Percentiles rank a stretch among this genome's conserved stretches.
Conservation (phyloP, 2,329 filamentous ascomycete species). For the Simplicillium aogashimaense region DNA sequence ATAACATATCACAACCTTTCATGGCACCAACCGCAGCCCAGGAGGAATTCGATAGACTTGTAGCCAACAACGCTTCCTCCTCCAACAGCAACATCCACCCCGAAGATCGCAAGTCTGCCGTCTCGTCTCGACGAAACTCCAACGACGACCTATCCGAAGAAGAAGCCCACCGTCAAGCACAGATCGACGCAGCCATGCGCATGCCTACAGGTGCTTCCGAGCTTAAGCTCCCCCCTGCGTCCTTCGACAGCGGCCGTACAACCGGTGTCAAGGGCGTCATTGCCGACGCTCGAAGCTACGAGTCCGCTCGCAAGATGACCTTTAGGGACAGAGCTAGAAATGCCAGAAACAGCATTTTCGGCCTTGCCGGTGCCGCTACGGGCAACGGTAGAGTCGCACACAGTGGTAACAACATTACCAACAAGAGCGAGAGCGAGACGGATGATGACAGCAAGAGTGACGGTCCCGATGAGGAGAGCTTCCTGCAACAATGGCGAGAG, state of each 20-base stretch:
- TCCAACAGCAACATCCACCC: conserved; percentile 36
- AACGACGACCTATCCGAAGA: conserved; percentile 49
- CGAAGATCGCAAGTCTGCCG: conserved; percentile 45
- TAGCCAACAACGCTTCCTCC: conserved; percentile 44
- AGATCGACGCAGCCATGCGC: conserved; percentile 56
- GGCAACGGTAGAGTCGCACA: conserved; percentile 12
- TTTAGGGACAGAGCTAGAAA: conserved; percentile 42
- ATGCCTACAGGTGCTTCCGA: conserved; percentile 42
- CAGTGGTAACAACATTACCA: conserved; percentile 20
- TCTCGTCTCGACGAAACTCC: conserved; percentile 21
- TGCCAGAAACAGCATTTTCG: conserved; percentile 46
- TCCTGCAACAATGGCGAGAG: conserved; percentile 79
- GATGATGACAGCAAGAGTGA: conserved; percentile 34
- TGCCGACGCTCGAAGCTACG: conserved; percentile 70
- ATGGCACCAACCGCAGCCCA: conserved; percentile 51
- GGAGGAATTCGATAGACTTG: conserved; percentile 56
- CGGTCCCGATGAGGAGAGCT: conserved; percentile 65
- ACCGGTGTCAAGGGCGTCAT: conserved; percentile 84
- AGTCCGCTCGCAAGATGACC: conserved; percentile 51
- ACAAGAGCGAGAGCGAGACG: conserved; percentile 32
- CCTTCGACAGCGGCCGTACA: conserved; percentile 58
- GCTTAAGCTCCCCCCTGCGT: conserved; percentile 51
- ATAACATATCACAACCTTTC: conserved; percentile 15
- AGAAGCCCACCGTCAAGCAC: conserved; percentile 38
- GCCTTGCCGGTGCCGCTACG: conserved; percentile 23